A percentile compares a stretch with the other conserved stretches of the same genome.
phyloP scores from a whole-genome alignment of 2,329 filamentous ascomycete genomes.

The Aureobasidium musti region DNA sequence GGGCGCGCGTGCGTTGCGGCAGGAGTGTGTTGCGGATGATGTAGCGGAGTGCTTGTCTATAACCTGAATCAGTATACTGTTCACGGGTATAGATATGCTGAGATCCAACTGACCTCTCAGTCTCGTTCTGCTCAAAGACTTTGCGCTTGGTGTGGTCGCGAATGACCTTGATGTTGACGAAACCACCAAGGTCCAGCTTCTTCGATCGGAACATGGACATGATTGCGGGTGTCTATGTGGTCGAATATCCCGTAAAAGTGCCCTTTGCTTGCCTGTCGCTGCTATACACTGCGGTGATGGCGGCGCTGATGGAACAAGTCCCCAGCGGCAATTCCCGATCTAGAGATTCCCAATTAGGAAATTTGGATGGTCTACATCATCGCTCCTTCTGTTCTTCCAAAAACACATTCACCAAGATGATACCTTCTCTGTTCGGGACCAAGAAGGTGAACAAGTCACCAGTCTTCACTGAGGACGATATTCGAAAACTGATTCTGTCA shows the following conservation, averaged over 20 bases:
- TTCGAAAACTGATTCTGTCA: constrained; percentile 11
- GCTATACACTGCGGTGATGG: constrained; percentile 1
- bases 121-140: constrained; percentile 82
- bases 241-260: neutral
- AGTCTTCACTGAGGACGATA: constrained; percentile 25
- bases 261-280: constrained; percentile 14
- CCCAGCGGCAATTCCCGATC: neutral
- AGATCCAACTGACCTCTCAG: constrained; percentile 67
- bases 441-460: neutral
- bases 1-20: constrained; percentile 75
- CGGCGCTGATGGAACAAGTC: constrained; percentile 15
- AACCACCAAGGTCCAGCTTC: constrained; percentile 85
- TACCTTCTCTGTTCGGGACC: constrained; percentile 13
- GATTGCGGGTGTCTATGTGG: constrained; percentile 26
- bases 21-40: constrained; percentile 91
- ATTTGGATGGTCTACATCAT: constrained; percentile 13
- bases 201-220: constrained; percentile 77
- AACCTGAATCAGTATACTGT: neutral
- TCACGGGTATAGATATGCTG: neutral
- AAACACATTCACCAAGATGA: neutral
- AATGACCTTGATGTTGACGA: constrained; percentile 80
- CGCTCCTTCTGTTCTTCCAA: neutral
- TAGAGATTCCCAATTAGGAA: constrained; percentile 23
- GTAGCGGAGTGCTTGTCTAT: constrained; percentile 77
- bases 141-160: constrained; percentile 97